phyloP scores from a whole-genome alignment of 2,329 filamentous ascomycete species.

The Ceratocystis cacaofunesta region DNA sequence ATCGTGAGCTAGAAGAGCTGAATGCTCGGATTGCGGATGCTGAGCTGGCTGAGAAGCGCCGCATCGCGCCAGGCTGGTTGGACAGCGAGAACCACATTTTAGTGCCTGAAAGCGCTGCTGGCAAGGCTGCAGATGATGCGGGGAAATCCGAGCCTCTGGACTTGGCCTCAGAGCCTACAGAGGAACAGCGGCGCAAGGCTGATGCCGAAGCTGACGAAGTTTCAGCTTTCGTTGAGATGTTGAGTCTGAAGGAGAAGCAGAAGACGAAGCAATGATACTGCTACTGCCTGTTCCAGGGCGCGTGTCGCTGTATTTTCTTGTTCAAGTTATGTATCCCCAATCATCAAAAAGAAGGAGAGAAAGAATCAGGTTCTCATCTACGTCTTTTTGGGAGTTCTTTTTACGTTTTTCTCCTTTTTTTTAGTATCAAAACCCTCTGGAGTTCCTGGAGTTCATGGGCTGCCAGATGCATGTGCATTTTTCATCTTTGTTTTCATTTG shows the following conservation, averaged over 20 bases:
- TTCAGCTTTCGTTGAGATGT: slow-evolving; percentile 11
- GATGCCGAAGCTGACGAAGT: slow-evolving; percentile 31
- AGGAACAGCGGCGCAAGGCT: slow-evolving; percentile 9
- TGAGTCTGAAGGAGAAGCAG: slow-evolving; percentile 14
- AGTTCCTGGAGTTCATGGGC: neutral
- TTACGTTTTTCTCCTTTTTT: neutral
- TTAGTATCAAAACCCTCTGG: neutral
- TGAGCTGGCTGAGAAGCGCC: slow-evolving; percentile 64
- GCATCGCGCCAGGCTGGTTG: slow-evolving; percentile 67
- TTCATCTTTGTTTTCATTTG: neutral
- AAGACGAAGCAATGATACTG: neutral
- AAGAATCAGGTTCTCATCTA: neutral
- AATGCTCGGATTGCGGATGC: slow-evolving; percentile 49
- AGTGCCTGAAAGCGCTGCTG: slow-evolving; percentile 43
- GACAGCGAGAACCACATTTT: slow-evolving; percentile 57
- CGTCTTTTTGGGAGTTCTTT: neutral
- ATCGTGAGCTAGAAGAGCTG: slow-evolving; percentile 52
- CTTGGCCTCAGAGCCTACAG: slow-evolving; percentile 18
- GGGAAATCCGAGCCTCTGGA: slow-evolving; percentile 26
- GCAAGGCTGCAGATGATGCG: slow-evolving; percentile 18
- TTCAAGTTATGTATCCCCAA: neutral
- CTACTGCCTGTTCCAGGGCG: neutral
- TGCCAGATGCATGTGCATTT: neutral
- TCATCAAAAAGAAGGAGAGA: neutral
- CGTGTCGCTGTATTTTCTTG: neutral